These are phyloP conservation scores for Podaxis sp. DNA, from an alignment of 768 basidiomycete species.

Conservation along the genomic window DNA sequence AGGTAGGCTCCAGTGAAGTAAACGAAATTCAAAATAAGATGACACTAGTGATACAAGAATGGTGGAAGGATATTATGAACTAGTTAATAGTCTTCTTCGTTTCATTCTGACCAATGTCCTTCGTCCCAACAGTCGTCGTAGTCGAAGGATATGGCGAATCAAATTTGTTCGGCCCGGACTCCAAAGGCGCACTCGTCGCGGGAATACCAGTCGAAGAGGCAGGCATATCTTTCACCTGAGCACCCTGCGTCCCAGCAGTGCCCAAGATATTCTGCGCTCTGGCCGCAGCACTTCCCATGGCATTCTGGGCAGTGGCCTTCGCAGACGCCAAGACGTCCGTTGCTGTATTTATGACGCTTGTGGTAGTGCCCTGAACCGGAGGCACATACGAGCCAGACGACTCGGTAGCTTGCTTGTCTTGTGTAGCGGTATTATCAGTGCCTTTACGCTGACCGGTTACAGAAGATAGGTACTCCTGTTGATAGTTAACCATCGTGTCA, in stretches of 20 bases:
- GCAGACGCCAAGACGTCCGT: background rate
- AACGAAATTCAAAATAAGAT: background rate
- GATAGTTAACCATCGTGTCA: background rate
- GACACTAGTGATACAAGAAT: background rate
- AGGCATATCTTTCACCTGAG: slow-evolving; percentile 7
- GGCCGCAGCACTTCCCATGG: background rate
- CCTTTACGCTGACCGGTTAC: background rate
- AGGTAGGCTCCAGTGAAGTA: background rate
- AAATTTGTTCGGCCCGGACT: slow-evolving; percentile 36
- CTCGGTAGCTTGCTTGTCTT: background rate
- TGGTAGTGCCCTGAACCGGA: slow-evolving; percentile 5
- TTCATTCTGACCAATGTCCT: slow-evolving; percentile 25
- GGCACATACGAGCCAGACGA: background rate
- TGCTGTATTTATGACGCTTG: slow-evolving; percentile 6
- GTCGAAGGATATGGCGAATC: slow-evolving; percentile 30
- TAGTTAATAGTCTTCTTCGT: slow-evolving; percentile 3
- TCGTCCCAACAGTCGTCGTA: slow-evolving; percentile 20
- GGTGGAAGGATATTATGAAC: background rate
- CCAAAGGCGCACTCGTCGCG: slow-evolving; percentile 38
- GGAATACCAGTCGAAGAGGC: slow-evolving; percentile 25
- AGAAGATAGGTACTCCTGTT: slow-evolving; percentile 2
- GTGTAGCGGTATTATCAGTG: background rate
- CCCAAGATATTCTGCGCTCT: slow-evolving; percentile 5
- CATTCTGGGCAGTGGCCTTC: slow-evolving; percentile 11
- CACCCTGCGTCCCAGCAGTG: slow-evolving; percentile 2